These are phyloP conservation scores for Chlorella vulgaris DNA, from an alignment of 139 green algal genomes.

Conservation along the genomic window DNA sequence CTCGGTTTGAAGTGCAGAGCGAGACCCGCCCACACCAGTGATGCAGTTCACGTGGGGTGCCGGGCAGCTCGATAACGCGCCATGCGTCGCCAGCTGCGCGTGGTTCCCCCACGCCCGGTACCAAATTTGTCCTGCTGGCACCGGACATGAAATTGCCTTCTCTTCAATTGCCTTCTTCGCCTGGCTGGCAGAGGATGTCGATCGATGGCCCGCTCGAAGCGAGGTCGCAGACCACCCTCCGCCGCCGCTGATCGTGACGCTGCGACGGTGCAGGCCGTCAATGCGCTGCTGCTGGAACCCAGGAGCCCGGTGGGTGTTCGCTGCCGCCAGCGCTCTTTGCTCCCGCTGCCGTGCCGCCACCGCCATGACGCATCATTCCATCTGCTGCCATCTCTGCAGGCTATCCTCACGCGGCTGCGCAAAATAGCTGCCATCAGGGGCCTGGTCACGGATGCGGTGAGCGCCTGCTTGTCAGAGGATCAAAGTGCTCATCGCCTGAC, in stretches of 20 bases:
- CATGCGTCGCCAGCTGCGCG: too few relatives aligned
- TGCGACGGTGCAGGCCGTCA: conserved; percentile 31
- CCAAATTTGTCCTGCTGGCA: too few relatives aligned
- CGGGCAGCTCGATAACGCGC: neutral
- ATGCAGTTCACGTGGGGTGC: neutral
- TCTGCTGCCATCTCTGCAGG: conserved; percentile 30
- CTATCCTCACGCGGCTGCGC: conserved; percentile 63
- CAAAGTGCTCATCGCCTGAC: too few relatives aligned
- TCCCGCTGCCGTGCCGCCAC: too few relatives aligned
- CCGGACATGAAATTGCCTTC: too few relatives aligned
- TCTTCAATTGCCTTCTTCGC: too few relatives aligned
- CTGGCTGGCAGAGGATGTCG: too few relatives aligned
- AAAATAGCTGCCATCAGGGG: conserved; percentile 71
- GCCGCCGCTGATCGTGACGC: neutral
- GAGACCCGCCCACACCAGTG: neutral
- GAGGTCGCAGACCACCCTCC: neutral
- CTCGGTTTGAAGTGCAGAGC: too few relatives aligned
- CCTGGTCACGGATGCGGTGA: conserved; percentile 66
- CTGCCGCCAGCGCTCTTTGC: too few relatives aligned
- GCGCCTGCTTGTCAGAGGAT: too few relatives aligned
- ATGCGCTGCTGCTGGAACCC: conserved; percentile 18
- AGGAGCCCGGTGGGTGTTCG: neutral
- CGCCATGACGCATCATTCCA: neutral
- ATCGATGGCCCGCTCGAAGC: too few relatives aligned
- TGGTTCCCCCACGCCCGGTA: too few relatives aligned